Evolutionary conservation across 345 rosid species (phyloP).

Genomic region (Triadica sebifera): DNA sequence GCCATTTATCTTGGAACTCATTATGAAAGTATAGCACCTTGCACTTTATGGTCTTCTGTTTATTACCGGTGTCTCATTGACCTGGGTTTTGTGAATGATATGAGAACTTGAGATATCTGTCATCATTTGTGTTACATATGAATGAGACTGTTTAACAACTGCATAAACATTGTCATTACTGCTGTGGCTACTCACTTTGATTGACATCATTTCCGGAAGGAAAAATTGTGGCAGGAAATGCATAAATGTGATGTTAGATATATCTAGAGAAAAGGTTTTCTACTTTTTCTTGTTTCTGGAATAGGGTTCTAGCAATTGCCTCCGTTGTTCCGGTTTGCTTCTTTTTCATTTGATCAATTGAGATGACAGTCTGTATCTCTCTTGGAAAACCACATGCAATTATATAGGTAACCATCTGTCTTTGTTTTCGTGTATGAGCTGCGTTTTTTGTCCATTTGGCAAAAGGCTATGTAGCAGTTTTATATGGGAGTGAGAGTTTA

Average conservation of each 20-base stretch:
- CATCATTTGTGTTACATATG: not conserved
- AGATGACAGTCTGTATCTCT: constrained; percentile 8
- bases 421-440: constrained; percentile 23
- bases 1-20: not conserved
- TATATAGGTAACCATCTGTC: constrained; percentile 19
- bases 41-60: no score
- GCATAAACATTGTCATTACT: not conserved
- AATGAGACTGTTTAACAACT: not conserved
- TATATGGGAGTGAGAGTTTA: constrained; percentile 31
- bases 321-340: not conserved
- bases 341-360: constrained; percentile 9
- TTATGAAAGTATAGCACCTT: not conserved
- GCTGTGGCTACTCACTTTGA: no score
- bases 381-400: constrained; percentile 23
- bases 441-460: constrained; percentile 18
- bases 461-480: constrained; percentile 24
- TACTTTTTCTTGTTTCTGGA: not conserved
- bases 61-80: not conserved
- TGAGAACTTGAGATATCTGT: not conserved
- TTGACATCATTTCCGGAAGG: not conserved
- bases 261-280: not conserved
- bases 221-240: no score
- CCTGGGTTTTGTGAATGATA: not conserved
- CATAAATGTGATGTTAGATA: not conserved
- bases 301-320: constrained; percentile 4